phyloP scores from a whole-genome alignment of 441 rosid genomes.

The Corymbia calophylla region DNA sequence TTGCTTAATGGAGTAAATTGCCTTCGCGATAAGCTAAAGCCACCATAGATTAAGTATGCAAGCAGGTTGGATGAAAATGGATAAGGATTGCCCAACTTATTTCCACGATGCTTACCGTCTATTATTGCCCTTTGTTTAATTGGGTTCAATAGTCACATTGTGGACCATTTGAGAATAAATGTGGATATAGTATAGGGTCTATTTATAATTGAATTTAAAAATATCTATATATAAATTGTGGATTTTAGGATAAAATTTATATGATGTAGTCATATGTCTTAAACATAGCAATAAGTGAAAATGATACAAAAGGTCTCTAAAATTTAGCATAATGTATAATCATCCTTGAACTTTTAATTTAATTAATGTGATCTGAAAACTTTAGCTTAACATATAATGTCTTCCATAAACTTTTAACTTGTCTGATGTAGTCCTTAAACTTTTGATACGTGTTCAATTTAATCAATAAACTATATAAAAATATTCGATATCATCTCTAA shows the following conservation, averaged over 20 bases:
- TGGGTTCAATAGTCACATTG: not conserved
- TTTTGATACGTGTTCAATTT: too few relatives aligned
- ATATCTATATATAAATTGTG: too few relatives aligned
- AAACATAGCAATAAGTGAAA: not conserved
- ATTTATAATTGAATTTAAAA: not conserved
- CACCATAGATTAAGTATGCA: not conserved
- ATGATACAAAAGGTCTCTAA: rapidly evolving
- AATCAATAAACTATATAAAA: too few relatives aligned
- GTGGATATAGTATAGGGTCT: not conserved
- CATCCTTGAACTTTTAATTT: too few relatives aligned
- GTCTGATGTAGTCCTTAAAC: rapidly evolving
- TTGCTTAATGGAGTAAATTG: not conserved
- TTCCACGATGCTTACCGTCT: not conserved
- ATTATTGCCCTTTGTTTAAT: not conserved
- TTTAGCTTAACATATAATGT: too few relatives aligned
- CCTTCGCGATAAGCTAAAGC: not conserved
- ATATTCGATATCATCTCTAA: too few relatives aligned
- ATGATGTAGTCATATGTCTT: not conserved
- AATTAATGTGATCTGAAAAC: too few relatives aligned
- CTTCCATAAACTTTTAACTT: rapidly evolving
- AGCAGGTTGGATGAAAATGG: not conserved
- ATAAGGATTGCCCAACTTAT: not conserved
- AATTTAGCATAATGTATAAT: too few relatives aligned
- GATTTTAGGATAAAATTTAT: not conserved
- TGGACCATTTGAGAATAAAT: not conserved